These are phyloP conservation scores for Oryza longistaminata DNA, from an alignment of 176 grass and related monocot species.

Conservation along the genomic window DNA sequence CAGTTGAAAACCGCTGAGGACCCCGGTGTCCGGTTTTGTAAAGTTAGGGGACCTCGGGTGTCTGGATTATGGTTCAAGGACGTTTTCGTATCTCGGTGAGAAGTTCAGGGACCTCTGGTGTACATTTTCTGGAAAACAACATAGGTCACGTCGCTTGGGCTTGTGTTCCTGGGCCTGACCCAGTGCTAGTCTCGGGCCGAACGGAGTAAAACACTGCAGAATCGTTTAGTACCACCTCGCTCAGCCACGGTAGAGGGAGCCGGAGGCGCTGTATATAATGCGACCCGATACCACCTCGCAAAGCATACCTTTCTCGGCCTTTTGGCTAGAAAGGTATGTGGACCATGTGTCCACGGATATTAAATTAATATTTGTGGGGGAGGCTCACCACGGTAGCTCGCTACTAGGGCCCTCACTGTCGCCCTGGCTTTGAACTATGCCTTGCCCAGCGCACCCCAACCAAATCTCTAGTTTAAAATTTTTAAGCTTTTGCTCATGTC, in stretches of 20 bases:
- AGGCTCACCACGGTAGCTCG: neutral
- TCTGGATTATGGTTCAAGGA: too few relatives aligned
- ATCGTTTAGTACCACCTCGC: neutral
- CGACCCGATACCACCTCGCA: accelerated
- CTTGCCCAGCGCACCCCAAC: neutral
- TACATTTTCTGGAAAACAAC: too few relatives aligned
- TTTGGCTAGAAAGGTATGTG: constrained; percentile 64
- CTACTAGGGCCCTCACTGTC: neutral
- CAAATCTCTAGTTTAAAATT: neutral
- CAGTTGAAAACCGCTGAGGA: too few relatives aligned
- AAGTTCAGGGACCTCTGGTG: too few relatives aligned
- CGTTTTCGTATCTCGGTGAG: too few relatives aligned
- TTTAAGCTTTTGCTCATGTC: neutral
- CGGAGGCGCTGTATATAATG: neutral
- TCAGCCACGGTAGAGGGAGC: neutral
- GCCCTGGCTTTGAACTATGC: constrained; percentile 10
- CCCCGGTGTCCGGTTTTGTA: too few relatives aligned
- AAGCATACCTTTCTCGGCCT: constrained; percentile 56
- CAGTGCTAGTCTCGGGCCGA: too few relatives aligned
- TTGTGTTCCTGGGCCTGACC: too few relatives aligned
- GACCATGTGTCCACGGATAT: constrained; percentile 43
- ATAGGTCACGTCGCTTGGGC: too few relatives aligned
- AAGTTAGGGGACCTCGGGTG: too few relatives aligned
- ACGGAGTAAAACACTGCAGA: too few relatives aligned
- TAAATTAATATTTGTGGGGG: constrained; percentile 55